A percentile compares a stretch with the other conserved stretches of the same genome.
phyloP scores from a whole-genome alignment of 2,329 filamentous ascomycete genomes.

The Colletotrichum viniferum region DNA sequence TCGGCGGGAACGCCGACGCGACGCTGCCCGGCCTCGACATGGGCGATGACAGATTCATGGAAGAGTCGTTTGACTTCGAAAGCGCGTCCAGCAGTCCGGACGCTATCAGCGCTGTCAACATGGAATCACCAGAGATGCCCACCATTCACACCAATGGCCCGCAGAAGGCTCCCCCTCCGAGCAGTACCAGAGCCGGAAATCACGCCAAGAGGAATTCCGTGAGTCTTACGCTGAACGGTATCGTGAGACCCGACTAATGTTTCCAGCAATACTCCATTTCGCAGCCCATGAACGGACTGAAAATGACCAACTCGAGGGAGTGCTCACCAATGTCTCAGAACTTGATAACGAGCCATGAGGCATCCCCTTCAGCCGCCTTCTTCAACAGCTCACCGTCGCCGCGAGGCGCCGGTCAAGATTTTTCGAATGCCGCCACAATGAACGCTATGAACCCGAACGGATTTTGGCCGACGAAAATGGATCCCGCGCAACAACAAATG shows the following conservation, averaged over 20 bases:
- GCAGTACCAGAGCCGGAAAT: constrained; percentile 25
- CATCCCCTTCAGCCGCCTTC: constrained; percentile 50
- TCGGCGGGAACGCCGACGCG: constrained; percentile 30
- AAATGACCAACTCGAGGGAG: constrained; percentile 54
- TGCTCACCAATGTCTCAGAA: constrained; percentile 56
- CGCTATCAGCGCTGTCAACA: constrained; percentile 32
- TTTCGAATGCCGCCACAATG: constrained; percentile 28
- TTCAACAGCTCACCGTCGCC: constrained; percentile 54
- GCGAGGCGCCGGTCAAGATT: constrained; percentile 39
- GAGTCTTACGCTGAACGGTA: not conserved
- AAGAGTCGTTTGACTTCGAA: constrained; percentile 60
- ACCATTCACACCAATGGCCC: constrained; percentile 40
- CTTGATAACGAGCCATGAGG: constrained; percentile 55
- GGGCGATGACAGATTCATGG: constrained; percentile 49
- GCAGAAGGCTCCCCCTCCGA: constrained; percentile 26
- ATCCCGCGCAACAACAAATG: constrained; percentile 26
- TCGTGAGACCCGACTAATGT: constrained; percentile 28
- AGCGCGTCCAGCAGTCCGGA: constrained; percentile 63
- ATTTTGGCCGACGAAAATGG: constrained; percentile 40
- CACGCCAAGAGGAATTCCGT: constrained; percentile 38
- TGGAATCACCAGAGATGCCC: constrained; percentile 49
- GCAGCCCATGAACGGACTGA: constrained; percentile 54
- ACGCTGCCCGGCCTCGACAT: constrained; percentile 34
- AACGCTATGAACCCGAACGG: constrained; percentile 30
- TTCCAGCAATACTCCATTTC: constrained; percentile 55